Evolutionary conservation across 2,329 filamentous ascomycete species (phyloP).

Genomic region (Colletotrichum zoysiae): DNA sequence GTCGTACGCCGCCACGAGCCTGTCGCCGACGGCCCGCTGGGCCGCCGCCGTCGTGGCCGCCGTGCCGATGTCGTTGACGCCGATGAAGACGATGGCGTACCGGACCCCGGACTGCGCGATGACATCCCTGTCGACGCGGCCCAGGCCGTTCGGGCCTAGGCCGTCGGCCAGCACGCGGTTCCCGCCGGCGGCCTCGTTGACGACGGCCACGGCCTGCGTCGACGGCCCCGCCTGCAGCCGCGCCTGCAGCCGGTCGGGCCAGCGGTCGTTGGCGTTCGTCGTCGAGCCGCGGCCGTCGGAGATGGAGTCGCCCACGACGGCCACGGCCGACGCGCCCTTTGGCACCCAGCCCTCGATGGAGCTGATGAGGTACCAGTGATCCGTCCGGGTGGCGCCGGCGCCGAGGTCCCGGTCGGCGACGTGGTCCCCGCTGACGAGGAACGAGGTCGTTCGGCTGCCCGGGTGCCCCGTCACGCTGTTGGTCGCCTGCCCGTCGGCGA

Average conservation of each 20-base stretch:
- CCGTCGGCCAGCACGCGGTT: slow-evolving; percentile 72
- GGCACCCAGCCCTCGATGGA: slow-evolving; percentile 67
- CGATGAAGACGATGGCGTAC: slow-evolving; percentile 71
- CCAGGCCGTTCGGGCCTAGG: slow-evolving; percentile 68
- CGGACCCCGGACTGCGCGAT: slow-evolving; percentile 65
- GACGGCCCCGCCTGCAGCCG: slow-evolving; percentile 56
- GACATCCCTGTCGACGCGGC: slow-evolving; percentile 71
- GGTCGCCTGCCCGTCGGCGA: slow-evolving; percentile 66
- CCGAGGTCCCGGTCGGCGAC: slow-evolving; percentile 57
- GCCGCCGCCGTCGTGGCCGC: slow-evolving; percentile 55
- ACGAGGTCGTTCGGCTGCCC: slow-evolving; percentile 70
- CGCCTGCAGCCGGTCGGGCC: slow-evolving; percentile 58
- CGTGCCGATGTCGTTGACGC: slow-evolving; percentile 74
- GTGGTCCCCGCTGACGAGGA: slow-evolving; percentile 65
- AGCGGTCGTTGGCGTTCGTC: slow-evolving; percentile 68
- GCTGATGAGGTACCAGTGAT: slow-evolving; percentile 71
- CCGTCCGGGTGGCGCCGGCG: slow-evolving; percentile 46
- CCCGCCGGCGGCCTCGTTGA: slow-evolving; percentile 74
- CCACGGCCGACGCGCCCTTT: slow-evolving; percentile 56
- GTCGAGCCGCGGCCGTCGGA: slow-evolving; percentile 73
- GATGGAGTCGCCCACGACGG: slow-evolving; percentile 74
- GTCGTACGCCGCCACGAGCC: slow-evolving; percentile 65
- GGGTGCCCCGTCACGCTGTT: slow-evolving; percentile 71
- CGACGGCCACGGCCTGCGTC: slow-evolving; percentile 59
- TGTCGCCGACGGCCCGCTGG: slow-evolving; percentile 60